Percentiles rank a stretch among this genome's conserved stretches.
Evolutionary conservation across 306 rosid species (phyloP).

Genomic region (Sesbania bispinosa): DNA sequence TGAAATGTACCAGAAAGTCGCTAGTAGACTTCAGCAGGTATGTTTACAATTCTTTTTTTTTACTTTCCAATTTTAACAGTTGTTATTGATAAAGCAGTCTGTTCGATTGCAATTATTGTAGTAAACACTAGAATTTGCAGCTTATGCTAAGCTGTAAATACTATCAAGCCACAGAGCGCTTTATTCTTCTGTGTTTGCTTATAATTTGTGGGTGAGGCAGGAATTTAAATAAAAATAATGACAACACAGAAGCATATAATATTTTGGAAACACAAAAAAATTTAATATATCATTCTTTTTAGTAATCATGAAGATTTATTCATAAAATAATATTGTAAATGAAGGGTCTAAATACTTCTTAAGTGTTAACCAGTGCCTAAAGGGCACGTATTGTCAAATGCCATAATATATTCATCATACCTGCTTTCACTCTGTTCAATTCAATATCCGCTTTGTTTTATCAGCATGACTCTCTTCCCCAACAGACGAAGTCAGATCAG

Average conservation of each 20-base stretch:
- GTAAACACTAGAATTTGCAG: constrained; percentile 9
- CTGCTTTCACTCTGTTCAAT: constrained; percentile 9
- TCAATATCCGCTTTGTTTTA: constrained; percentile 12
- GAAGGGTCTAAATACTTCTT: constrained; percentile 6
- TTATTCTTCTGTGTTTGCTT: constrained; percentile 11
- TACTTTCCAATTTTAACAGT: background rate
- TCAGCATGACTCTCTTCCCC: constrained; percentile 65
- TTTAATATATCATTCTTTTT: too few species aligned
- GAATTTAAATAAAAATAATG: constrained; percentile 11
- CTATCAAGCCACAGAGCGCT: constrained; percentile 2
- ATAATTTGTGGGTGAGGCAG: background rate
- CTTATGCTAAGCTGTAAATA: constrained; percentile 6
- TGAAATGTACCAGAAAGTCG: constrained; percentile 60
- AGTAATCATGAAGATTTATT: background rate
- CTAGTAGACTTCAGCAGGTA: constrained; percentile 64
- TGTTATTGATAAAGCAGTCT: constrained; percentile 5
- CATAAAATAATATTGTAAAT: background rate
- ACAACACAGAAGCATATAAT: background rate
- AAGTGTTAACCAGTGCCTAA: background rate
- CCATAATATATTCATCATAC: background rate
- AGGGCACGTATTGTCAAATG: background rate
- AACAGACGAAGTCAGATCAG: constrained; percentile 58
- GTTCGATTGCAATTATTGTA: background rate
- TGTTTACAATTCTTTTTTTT: background rate
- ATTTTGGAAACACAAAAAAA: too few species aligned